These are phyloP conservation scores for Mycena galericulata DNA, from an alignment of 768 basidiomycete species.

Conservation along the genomic window DNA sequence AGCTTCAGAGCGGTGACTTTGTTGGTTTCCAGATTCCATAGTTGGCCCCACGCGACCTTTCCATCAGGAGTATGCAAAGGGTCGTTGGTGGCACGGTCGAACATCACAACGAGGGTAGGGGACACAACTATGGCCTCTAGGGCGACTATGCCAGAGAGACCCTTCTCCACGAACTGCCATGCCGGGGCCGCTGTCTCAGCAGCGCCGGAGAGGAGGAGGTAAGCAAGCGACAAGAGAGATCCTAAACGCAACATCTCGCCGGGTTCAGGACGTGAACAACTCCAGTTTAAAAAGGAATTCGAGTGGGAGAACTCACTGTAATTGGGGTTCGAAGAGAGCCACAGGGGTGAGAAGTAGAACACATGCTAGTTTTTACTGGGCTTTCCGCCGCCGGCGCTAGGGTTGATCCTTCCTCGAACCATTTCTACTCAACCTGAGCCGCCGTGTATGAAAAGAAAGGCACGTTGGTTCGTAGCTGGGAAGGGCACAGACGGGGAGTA, in stretches of 20 bases:
- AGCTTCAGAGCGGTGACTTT: conserved; percentile 64
- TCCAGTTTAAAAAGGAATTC: conserved; percentile 6
- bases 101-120: conserved; percentile 46
- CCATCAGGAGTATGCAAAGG: conserved; percentile 54
- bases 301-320: not conserved
- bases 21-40: conserved; percentile 63
- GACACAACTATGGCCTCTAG: conserved; percentile 40
- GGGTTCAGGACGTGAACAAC: not conserved
- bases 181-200: conserved; percentile 5
- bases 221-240: conserved; percentile 23
- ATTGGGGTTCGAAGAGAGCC: conserved; percentile 2
- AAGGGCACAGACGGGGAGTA: not conserved
- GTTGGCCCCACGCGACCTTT: conserved; percentile 63
- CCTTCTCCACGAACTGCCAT: conserved; percentile 28
- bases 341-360: conserved; percentile 18
- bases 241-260: conserved; percentile 27
- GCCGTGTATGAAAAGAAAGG: no score
- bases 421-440: not conserved
- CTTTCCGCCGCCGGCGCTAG: not conserved
- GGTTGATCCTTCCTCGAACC: not conserved
- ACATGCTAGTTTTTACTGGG: not conserved
- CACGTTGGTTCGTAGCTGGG: no score
- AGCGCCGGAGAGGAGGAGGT: conserved; percentile 17
- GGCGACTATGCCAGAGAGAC: conserved; percentile 23
- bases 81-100: conserved; percentile 70